Evolutionary conservation across 2,329 filamentous ascomycete species (phyloP), one percentile per base, ranked within the genome.

Genomic region (Fusarium compactum): DNA sequence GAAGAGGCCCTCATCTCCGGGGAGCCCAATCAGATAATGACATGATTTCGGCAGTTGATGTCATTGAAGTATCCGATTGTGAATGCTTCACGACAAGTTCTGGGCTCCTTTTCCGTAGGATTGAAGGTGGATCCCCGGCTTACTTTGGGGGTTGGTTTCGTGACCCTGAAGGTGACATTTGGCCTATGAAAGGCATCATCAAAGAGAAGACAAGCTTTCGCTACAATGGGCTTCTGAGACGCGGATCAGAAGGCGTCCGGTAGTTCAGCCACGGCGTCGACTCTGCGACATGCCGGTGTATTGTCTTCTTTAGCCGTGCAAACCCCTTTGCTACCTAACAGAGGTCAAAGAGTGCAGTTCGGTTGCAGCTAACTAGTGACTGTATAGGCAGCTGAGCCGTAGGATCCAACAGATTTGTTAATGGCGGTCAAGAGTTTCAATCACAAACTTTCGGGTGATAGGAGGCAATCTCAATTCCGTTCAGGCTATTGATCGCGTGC

Each of bases 401-500:
- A 46, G 24, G 57, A 52, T n/a, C 24, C 47, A 29, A 40, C 30
- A 40, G 34, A 18, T 22, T 22, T 24, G 20, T 34, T 27, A 47
- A 25, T 48, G 38, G 62, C 63, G 62, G 46, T 67, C 57, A 62
- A 51, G 50, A 53, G 46, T 53, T 25, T 55, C 43, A 20, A 27
- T 44, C 18, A 32, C 25, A 24, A 34, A 18, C 48, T 47, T 41
- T 34, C 10, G 24, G 50, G 38, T 20, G 41, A 46, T 44, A 57
- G 34, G n/a, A 25, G 30, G 15, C 18, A 20, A 12, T 20, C 43
- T 51, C 34, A 52, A 52, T 52, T 32, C 50, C 54, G 34, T 55
- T 48, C 66, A 63, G 52, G 61, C 68, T 68, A 72, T 73, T 65
- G 71, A 72, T 73, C 65, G 68, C 62, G 71, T 73, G 69, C 69